Conservation (phyloP, 768 basidiomycete genomes). For the Serendipita sp. region DNA sequence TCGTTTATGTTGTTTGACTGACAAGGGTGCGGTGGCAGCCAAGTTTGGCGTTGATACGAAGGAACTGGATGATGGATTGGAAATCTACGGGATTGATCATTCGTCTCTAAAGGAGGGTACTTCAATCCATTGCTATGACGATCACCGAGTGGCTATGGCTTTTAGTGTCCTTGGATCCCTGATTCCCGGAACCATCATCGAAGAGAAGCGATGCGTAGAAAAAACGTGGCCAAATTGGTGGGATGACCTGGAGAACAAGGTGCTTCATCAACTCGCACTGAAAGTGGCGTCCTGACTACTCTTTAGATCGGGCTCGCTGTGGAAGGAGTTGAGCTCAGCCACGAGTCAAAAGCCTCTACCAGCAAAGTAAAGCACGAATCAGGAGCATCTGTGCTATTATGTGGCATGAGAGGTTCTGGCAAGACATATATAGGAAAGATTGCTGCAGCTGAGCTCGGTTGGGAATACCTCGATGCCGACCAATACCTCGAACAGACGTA, state of each 20-base stretch:
- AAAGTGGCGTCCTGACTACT: constrained; percentile 4
- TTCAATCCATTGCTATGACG: constrained; percentile 90
- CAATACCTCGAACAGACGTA: constrained; percentile 51
- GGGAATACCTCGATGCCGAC: constrained; percentile 77
- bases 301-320: constrained; percentile 73
- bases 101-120: constrained; percentile 47
- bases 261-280: neutral
- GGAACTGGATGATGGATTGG: constrained; percentile 85
- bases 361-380: constrained; percentile 20
- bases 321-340: constrained; percentile 63
- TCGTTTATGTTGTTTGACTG: neutral
- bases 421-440: constrained; percentile 78
- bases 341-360: constrained; percentile 26
- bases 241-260: constrained; percentile 92
- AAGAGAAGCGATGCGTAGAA: constrained; percentile 95
- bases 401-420: constrained; percentile 95
- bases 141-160: constrained; percentile 97
- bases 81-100: constrained; percentile 66
- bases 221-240: constrained; percentile 99
- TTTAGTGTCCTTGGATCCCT: constrained; percentile 78
- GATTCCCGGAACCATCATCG: constrained; percentile 58
- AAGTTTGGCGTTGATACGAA: constrained; percentile 90
- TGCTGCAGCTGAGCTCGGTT: constrained; percentile 54
- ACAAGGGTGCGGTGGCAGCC: constrained; percentile 27
- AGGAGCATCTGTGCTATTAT: constrained; percentile 42